phyloP scores from a whole-genome alignment of 2,329 filamentous ascomycete genomes.

The Penicillium sp. region DNA sequence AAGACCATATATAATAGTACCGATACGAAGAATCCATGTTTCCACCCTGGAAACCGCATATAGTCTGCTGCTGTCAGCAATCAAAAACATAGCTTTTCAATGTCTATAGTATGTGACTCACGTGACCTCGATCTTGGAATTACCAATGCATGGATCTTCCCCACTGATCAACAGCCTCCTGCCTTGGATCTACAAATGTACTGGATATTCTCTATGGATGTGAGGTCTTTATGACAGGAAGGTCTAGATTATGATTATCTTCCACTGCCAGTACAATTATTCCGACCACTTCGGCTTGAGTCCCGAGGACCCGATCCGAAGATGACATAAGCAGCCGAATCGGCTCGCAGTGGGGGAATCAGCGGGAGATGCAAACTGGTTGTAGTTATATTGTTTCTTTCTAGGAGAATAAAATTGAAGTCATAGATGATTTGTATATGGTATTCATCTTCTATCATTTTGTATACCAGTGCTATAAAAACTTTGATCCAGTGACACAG shows the following conservation, averaged over 20 bases:
- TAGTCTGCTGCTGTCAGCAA: not conserved
- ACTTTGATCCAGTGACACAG: not conserved
- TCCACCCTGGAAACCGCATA: not conserved
- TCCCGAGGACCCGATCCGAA: slow-evolving; percentile 26
- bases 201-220: no score
- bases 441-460: not conserved
- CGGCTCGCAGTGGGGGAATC: slow-evolving; percentile 19
- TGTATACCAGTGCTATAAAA: no score
- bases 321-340: slow-evolving; percentile 34
- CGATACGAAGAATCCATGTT: not conserved
- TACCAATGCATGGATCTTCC: not conserved
- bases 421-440: not conserved
- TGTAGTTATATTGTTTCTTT: not conserved
- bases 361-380: not conserved
- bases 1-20: not conserved
- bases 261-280: no score
- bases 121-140: no score
- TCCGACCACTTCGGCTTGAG: slow-evolving; percentile 6
- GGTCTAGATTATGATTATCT: no score
- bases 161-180: not conserved
- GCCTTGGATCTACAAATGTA: not conserved
- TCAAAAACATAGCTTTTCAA: no score
- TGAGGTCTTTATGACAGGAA: no score
- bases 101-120: no score
- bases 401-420: slow-evolving; percentile 1